Percentiles rank a stretch among this genome's conserved stretches.
These are phyloP conservation scores for Lichina pygmaea DNA, from an alignment of 495 filamentous ascomycete genomes.

Conservation along the genomic window DNA sequence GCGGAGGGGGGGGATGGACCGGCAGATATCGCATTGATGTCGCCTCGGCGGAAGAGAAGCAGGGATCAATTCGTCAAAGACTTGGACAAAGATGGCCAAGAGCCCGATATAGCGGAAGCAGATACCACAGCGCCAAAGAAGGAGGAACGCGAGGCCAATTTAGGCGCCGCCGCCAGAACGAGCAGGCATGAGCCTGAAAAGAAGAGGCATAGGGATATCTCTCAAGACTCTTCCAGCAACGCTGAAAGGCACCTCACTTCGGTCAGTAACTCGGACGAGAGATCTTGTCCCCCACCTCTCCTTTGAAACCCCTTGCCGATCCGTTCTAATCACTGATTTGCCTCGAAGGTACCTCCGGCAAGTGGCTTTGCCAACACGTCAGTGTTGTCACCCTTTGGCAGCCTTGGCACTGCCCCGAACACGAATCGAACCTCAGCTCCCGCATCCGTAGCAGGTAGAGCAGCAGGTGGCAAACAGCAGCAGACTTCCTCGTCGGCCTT, in stretches of 20 bases:
- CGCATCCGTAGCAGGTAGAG: background rate
- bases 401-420: slow-evolving; percentile 11
- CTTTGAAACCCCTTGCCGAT: too few species aligned
- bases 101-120: slow-evolving; percentile 1
- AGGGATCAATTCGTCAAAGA: slow-evolving; percentile 23
- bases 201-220: slow-evolving; percentile 20
- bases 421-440: background rate
- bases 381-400: slow-evolving; percentile 21
- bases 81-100: slow-evolving; percentile 4
- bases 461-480: background rate
- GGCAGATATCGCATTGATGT: background rate
- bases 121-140: background rate
- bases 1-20: too few species aligned
- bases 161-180: slow-evolving; percentile 1
- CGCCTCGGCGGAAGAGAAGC: slow-evolving; percentile 20
- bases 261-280: too few species aligned
- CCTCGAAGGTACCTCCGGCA: slow-evolving; percentile 14
- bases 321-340: background rate
- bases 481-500: slow-evolving; percentile 24
- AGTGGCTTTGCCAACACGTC: slow-evolving; percentile 26
- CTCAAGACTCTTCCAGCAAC: slow-evolving; percentile 10
- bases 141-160: slow-evolving; percentile 4
- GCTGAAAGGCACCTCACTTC: background rate
- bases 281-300: too few species aligned
- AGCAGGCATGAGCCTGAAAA: slow-evolving; percentile 17